A percentile compares a stretch with the other conserved stretches of the same genome.
phyloP scores from a whole-genome alignment of 2,329 filamentous ascomycete species.

The Monosporascus sp. region DNA sequence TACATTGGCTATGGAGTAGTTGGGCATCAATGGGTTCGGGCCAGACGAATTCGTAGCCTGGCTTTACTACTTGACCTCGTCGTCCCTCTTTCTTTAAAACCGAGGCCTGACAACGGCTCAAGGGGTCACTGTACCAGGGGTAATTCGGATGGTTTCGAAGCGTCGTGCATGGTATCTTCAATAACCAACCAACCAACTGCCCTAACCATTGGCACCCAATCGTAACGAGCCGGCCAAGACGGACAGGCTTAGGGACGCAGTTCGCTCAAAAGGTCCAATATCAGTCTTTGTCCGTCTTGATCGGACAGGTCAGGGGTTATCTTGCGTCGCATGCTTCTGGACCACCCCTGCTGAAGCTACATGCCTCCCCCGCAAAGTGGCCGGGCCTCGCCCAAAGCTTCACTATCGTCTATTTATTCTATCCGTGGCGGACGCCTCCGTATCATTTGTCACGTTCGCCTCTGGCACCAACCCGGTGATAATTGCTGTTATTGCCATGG shows the following conservation, averaged over 20 bases:
- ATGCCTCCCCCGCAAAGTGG: slow-evolving; percentile 8
- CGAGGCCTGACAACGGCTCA: neutral
- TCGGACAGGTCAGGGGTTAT: slow-evolving; percentile 1
- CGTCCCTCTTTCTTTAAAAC: neutral
- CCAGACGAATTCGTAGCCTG: neutral
- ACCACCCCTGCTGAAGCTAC: slow-evolving; percentile 11
- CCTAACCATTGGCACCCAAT: neutral
- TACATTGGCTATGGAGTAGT: neutral
- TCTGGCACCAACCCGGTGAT: slow-evolving; percentile 9
- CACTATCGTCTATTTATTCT: slow-evolving; percentile 7
- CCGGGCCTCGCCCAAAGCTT: slow-evolving; percentile 9
- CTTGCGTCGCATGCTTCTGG: slow-evolving; percentile 13
- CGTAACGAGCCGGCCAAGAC: neutral
- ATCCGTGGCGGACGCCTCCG: neutral
- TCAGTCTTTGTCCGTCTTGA: neutral
- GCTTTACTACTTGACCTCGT: neutral
- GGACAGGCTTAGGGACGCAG: neutral
- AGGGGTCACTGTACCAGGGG: neutral
- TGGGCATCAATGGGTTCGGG: neutral
- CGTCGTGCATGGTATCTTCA: neutral
- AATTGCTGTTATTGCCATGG: slow-evolving; percentile 7
- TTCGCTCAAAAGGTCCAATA: neutral
- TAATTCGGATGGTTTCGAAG: neutral
- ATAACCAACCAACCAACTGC: neutral
- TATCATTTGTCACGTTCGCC: slow-evolving; percentile 1